Evolutionary conservation across 2,329 filamentous ascomycete species (phyloP).

Genomic region (Beauveria scarabaeidicola): DNA sequence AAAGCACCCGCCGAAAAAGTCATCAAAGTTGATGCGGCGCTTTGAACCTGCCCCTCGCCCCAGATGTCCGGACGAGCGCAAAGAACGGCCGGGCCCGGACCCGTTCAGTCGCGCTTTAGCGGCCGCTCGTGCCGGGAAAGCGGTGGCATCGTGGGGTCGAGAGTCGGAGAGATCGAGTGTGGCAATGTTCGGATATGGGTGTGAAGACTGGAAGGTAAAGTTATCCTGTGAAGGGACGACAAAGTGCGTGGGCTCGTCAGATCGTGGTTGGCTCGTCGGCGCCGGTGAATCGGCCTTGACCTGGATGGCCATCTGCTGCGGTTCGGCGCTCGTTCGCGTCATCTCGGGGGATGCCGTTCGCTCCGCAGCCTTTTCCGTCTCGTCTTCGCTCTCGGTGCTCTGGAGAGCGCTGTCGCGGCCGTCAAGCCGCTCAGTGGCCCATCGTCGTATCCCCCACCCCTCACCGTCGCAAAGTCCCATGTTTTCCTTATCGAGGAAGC

Average conservation of each 20-base stretch:
- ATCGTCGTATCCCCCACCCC: conserved; percentile 52
- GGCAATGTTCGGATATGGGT: conserved; percentile 52
- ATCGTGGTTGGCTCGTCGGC: conserved; percentile 19
- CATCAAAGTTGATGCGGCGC: conserved; percentile 62
- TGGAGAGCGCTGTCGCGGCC: conserved; percentile 47
- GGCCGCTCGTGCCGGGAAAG: conserved; percentile 19
- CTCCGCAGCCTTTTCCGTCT: conserved; percentile 51
- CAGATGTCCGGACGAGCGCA: conserved; percentile 33
- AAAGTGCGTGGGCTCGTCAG: conserved; percentile 29
- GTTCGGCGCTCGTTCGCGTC: conserved; percentile 37
- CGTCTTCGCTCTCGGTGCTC: conserved; percentile 60
- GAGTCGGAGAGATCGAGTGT: conserved; percentile 52
- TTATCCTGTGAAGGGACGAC: conserved; percentile 47
- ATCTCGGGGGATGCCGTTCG: conserved; percentile 50
- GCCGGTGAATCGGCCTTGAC: conserved; percentile 18
- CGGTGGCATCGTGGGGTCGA: conserved; percentile 30
- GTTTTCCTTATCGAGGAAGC: conserved; percentile 74
- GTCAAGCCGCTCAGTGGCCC: conserved; percentile 62
- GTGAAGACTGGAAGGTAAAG: conserved; percentile 62
- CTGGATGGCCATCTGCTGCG: conserved; percentile 22
- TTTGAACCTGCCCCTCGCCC: conserved; percentile 62
- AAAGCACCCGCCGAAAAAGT: conserved; percentile 65
- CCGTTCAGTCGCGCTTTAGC: conserved; percentile 22
- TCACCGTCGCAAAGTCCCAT: conserved; percentile 74
- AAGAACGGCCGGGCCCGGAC: conserved; percentile 18